Percentiles rank a stretch among this genome's conserved stretches.
Conservation (phyloP, 768 basidiomycete genomes). For the Trametes sanguinea region DNA sequence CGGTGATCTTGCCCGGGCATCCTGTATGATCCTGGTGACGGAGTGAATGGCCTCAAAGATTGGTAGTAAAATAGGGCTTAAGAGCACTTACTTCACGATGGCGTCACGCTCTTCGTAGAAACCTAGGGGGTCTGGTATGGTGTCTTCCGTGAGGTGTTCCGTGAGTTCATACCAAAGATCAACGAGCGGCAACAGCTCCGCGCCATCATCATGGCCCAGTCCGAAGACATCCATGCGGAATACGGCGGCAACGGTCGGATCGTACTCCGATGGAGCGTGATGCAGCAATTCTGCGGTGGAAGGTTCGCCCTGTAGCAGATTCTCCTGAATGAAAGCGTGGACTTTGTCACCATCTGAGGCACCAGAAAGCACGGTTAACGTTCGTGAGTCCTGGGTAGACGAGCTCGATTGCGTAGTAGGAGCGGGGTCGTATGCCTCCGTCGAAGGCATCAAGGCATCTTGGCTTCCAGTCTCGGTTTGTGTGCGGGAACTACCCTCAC, state of each 20-base stretch:
- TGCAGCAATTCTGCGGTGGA: no score
- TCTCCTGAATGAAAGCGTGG: background rate
- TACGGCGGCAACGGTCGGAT: background rate
- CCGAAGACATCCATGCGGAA: background rate
- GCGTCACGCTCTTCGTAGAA: background rate
- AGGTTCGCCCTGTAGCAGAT: no score
- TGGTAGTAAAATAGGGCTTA: no score
- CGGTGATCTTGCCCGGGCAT: no score
- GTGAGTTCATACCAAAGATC: slow-evolving; percentile 8
- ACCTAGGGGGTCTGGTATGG: background rate
- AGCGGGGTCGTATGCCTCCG: background rate
- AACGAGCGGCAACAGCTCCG: slow-evolving; percentile 1
- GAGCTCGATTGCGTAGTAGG: no score
- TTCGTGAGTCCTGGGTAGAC: no score
- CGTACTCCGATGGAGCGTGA: background rate
- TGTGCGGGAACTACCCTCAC: no score
- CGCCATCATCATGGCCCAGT: background rate
- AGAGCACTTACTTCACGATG: background rate
- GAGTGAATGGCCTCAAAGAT: no score
- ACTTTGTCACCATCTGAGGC: background rate
- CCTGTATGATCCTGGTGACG: no score
- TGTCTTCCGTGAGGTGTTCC: background rate
- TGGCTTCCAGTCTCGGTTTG: background rate
- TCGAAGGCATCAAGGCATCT: background rate
- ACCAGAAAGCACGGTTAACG: no score